These are phyloP conservation scores for Jaminaea rosea DNA, from an alignment of 1,284 basidiomycete genomes.

Conservation along the genomic window DNA sequence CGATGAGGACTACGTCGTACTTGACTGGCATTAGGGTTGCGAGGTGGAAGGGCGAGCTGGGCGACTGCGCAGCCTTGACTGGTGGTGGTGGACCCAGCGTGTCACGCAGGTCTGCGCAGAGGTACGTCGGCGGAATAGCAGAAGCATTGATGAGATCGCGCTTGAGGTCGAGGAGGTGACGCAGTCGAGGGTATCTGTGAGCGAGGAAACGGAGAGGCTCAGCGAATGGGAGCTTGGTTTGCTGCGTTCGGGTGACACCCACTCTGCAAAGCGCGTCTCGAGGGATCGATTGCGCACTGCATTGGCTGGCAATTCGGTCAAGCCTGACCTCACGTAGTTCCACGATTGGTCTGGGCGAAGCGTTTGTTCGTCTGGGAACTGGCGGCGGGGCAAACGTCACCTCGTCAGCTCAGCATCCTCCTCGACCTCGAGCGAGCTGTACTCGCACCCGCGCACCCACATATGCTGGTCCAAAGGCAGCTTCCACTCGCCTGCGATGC, in stretches of 20 bases:
- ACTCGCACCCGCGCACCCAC: background rate
- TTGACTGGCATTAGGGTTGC: conserved; percentile 53
- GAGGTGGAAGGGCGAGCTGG: conserved; percentile 22
- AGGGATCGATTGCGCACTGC: conserved; percentile 30
- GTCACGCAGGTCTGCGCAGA: conserved; percentile 21
- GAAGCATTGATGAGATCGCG: conserved; percentile 20
- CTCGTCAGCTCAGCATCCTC: background rate
- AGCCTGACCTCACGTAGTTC: conserved; percentile 63
- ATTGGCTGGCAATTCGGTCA: conserved; percentile 28
- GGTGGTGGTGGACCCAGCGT: background rate
- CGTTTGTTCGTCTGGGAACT: conserved; percentile 72
- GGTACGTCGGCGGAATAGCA: conserved; percentile 35
- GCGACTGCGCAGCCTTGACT: too few species aligned
- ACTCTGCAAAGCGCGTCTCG: conserved; percentile 85
- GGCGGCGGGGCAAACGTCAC: background rate
- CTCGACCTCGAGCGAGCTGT: background rate
- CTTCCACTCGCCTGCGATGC: too few species aligned
- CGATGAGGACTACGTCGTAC: conserved; percentile 88
- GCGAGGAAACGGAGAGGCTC: conserved; percentile 42
- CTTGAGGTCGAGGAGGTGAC: conserved; percentile 33
- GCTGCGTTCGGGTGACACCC: conserved; percentile 36
- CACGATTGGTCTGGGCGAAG: conserved; percentile 89
- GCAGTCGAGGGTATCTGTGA: conserved; percentile 48
- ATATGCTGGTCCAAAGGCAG: conserved; percentile 3
- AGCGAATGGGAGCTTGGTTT: background rate